Evolutionary conservation across 306 rosid species (phyloP).

Genomic region (Psophocarpus tetragonolobus): DNA sequence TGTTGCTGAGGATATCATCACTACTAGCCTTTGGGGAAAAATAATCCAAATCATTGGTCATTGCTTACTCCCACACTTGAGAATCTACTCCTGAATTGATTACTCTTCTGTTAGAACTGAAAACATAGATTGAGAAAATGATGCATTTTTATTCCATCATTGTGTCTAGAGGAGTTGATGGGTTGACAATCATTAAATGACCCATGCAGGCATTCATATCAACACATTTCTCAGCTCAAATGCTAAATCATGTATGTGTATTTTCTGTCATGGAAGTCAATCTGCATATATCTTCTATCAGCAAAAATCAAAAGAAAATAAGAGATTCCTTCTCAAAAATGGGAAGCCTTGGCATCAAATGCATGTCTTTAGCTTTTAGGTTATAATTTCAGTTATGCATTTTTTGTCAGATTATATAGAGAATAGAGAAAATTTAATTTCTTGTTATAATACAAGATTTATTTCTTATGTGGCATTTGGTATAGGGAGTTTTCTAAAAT

Average conservation of each 20-base stretch:
- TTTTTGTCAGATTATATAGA: neutral
- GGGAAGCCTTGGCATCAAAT: conserved; percentile 2
- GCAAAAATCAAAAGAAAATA: neutral
- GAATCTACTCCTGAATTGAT: neutral
- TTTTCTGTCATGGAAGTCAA: neutral
- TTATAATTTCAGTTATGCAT: neutral
- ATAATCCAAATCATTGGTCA: conserved; percentile 24
- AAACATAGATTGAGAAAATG: conserved; percentile 7
- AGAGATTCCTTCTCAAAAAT: neutral
- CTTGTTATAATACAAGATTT: conserved; percentile 17
- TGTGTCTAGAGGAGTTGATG: neutral
- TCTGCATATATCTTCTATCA: neutral
- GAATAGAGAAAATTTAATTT: neutral
- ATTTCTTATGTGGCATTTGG: conserved; percentile 3
- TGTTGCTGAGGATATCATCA: conserved; percentile 5
- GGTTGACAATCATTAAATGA: neutral
- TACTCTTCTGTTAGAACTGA: conserved; percentile 20
- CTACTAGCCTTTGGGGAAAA: neutral
- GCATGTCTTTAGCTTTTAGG: conserved; percentile 2
- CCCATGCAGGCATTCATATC: neutral
- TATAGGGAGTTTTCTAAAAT: neutral
- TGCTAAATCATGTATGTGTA: neutral
- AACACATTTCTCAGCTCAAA: neutral
- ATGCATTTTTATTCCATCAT: neutral
- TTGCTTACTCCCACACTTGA: neutral